Evolutionary conservation across 208 protist species (phyloP).

Genomic region (Lotmaria passim): DNA sequence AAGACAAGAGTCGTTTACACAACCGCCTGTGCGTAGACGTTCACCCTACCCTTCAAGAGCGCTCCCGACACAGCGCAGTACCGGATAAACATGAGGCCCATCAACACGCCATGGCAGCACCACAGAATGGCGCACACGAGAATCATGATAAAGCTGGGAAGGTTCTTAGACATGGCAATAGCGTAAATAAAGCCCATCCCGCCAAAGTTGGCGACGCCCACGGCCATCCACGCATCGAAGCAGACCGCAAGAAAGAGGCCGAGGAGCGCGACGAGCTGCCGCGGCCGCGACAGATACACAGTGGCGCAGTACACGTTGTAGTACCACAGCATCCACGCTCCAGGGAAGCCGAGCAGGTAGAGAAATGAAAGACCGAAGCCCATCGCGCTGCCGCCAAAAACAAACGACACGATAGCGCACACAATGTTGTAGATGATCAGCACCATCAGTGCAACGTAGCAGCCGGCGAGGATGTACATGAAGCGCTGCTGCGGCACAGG

Average conservation of each 20-base stretch:
- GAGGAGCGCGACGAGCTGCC: constrained; percentile 56
- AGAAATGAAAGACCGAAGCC: constrained; percentile 88
- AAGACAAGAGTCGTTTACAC: too few species aligned
- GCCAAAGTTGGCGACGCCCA: constrained; percentile 72
- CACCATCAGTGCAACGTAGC: constrained; percentile 67
- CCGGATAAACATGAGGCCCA: constrained; percentile 58
- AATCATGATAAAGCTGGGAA: constrained; percentile 43
- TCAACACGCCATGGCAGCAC: constrained; percentile 59
- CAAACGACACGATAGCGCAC: constrained; percentile 51
- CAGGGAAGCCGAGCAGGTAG: constrained; percentile 82
- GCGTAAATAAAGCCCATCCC: constrained; percentile 79
- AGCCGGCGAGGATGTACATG: constrained; percentile 78
- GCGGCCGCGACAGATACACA: constrained; percentile 37
- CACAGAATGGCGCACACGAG: constrained; percentile 74
- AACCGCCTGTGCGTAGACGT: constrained; percentile 46
- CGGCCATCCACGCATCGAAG: constrained; percentile 85
- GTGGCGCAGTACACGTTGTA: constrained; percentile 79
- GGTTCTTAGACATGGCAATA: constrained; percentile 18
- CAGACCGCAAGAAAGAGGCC: constrained; percentile 67
- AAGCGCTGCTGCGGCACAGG: constrained; percentile 74
- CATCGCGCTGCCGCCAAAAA: constrained; percentile 52
- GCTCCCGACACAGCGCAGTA: constrained; percentile 47
- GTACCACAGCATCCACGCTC: constrained; percentile 85
- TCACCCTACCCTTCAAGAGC: constrained; percentile 30
- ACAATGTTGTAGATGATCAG: constrained; percentile 86